These are phyloP conservation scores for Syncephalastrum sp. DNA, from an alignment of 371 early-diverging fungal genomes.

Conservation along the genomic window DNA sequence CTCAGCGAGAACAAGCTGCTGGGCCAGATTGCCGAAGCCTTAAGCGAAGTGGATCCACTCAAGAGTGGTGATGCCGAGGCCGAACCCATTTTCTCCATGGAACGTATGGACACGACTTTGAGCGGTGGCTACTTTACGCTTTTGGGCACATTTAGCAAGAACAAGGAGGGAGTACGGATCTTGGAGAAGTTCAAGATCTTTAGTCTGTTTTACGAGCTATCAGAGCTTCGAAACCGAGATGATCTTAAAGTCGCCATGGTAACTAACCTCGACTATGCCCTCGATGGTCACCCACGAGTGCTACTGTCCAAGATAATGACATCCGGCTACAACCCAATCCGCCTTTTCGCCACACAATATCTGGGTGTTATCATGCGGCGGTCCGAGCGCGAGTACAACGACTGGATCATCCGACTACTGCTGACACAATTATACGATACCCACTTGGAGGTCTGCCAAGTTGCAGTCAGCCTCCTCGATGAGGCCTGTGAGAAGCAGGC, in stretches of 20 bases:
- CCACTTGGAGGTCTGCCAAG: slow-evolving; percentile 69
- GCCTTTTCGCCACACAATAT: slow-evolving; percentile 77
- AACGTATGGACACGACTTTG: slow-evolving; percentile 70
- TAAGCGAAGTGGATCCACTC: slow-evolving; percentile 71
- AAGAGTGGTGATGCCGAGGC: slow-evolving; percentile 33
- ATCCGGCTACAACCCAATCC: slow-evolving; percentile 76
- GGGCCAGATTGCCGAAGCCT: slow-evolving; percentile 64
- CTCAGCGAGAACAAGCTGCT: slow-evolving; percentile 69
- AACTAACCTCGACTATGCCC: slow-evolving; percentile 72
- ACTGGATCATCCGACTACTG: slow-evolving; percentile 77
- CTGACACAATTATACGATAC: slow-evolving; percentile 86
- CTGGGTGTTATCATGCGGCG: slow-evolving; percentile 64
- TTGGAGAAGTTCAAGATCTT: slow-evolving; percentile 80
- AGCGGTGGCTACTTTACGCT: slow-evolving; percentile 81
- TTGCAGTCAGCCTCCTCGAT: slow-evolving; percentile 71
- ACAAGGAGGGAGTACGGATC: slow-evolving; percentile 66
- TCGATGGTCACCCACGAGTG: slow-evolving; percentile 83
- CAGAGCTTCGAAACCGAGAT: slow-evolving; percentile 79
- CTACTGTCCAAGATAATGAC: slow-evolving; percentile 84
- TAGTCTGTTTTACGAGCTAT: slow-evolving; percentile 76
- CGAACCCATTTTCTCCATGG: slow-evolving; percentile 78
- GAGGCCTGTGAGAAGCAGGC: slow-evolving; percentile 68
- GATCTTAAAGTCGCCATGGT: slow-evolving; percentile 81
- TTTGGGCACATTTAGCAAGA: slow-evolving; percentile 65
- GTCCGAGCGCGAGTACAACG: slow-evolving; percentile 60